Percentiles rank a stretch among this genome's conserved stretches.
Evolutionary conservation across 441 rosid genomes (phyloP).

Genomic region (Gossypium davidsonii): DNA sequence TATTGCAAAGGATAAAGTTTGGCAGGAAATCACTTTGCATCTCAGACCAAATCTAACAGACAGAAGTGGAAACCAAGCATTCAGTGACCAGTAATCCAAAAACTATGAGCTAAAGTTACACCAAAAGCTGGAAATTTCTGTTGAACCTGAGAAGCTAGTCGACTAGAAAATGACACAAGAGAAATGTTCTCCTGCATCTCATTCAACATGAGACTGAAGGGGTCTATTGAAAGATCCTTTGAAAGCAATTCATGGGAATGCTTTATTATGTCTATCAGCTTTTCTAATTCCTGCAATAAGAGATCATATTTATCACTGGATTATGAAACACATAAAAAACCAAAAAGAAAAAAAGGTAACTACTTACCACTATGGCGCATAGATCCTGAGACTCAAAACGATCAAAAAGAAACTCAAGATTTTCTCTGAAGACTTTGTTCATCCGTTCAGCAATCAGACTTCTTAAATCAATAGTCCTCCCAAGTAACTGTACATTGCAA

Average conservation of each 20-base stretch:
- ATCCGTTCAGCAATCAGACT: constrained; percentile 82
- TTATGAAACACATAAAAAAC: constrained; percentile 12
- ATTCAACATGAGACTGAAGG: constrained; percentile 78
- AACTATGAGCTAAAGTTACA: constrained; percentile 8
- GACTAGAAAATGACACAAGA: constrained; percentile 92
- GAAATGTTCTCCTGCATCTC: constrained; percentile 98
- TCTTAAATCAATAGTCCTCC: constrained; percentile 90
- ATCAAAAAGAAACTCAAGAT: constrained; percentile 92
- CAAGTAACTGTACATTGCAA: constrained; percentile 63
- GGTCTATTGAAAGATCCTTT: constrained; percentile 72
- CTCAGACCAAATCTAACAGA: constrained; percentile 93
- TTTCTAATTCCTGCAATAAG: constrained; percentile 82
- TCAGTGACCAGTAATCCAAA: background rate
- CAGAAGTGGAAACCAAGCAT: constrained; percentile 3
- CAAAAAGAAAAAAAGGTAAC: constrained; percentile 7
- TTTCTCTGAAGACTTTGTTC: constrained; percentile 95
- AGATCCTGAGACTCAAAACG: constrained; percentile 97
- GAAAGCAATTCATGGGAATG: constrained; percentile 80
- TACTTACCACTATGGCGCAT: constrained; percentile 83
- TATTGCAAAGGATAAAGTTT: constrained; percentile 93
- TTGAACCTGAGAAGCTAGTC: constrained; percentile 95
- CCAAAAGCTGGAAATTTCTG: constrained; percentile 6
- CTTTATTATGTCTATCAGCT: constrained; percentile 69
- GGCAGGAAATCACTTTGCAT: constrained; percentile 98
- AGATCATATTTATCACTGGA: constrained; percentile 13